phyloP scores from a whole-genome alignment of 805 yeast genomes.

The Ogataea zsoltii region DNA sequence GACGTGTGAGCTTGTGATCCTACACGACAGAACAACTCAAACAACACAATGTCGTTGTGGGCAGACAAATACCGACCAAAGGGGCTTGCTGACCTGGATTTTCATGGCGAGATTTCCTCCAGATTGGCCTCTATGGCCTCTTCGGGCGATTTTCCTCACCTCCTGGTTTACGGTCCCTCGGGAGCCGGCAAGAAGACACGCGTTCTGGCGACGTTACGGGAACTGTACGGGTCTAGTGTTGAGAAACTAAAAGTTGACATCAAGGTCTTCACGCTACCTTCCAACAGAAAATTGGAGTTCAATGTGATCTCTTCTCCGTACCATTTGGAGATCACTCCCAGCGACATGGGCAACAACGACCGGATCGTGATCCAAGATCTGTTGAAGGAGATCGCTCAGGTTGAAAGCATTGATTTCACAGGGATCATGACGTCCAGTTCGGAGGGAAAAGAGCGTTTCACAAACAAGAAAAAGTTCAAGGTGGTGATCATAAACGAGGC shows the following conservation, averaged over 20 bases:
- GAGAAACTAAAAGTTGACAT: slow-evolving; percentile 88
- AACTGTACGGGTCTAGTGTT: slow-evolving; percentile 80
- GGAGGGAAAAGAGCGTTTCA: slow-evolving; percentile 21
- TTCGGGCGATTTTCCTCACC: slow-evolving; percentile 89
- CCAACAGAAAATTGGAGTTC: slow-evolving; percentile 81
- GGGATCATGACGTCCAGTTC: slow-evolving; percentile 42
- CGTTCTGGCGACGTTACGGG: slow-evolving; percentile 73
- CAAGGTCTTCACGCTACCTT: slow-evolving; percentile 71
- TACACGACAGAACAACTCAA: no score
- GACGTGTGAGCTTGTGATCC: no score
- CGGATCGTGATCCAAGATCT: slow-evolving; percentile 93
- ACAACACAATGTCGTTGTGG: slow-evolving; percentile 79
- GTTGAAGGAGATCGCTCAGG: slow-evolving; percentile 90
- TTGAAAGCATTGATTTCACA: slow-evolving; percentile 87
- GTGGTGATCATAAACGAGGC: slow-evolving; percentile 90
- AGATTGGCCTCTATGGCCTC: slow-evolving; percentile 51
- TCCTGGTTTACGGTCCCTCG: slow-evolving; percentile 89
- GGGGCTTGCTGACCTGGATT: slow-evolving; percentile 60
- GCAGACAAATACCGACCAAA: slow-evolving; percentile 92
- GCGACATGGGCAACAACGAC: slow-evolving; percentile 95
- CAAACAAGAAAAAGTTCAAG: slow-evolving; percentile 56
- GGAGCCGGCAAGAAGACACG: slow-evolving; percentile 98
- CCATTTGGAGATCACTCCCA: slow-evolving; percentile 94
- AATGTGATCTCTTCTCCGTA: slow-evolving; percentile 89
- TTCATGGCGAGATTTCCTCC: slow-evolving; percentile 63